phyloP scores from a whole-genome alignment of 495 filamentous ascomycete species.

The Hypomontagnella submonticulosa region DNA sequence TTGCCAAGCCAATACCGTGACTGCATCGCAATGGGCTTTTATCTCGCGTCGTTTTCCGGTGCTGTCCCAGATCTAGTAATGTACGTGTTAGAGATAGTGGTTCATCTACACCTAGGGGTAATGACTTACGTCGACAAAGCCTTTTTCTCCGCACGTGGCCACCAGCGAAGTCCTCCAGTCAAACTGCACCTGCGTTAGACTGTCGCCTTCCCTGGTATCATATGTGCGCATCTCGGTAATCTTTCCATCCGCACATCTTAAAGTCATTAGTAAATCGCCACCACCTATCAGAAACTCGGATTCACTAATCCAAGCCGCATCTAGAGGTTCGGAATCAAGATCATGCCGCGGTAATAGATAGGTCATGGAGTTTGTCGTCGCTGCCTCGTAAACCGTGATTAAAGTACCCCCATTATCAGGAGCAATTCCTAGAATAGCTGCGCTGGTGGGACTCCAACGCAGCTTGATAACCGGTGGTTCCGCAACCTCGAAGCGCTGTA shows the following conservation, averaged over 20 bases:
- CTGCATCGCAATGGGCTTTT: constrained; percentile 59
- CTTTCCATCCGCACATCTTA: constrained; percentile 51
- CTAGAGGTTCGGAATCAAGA: constrained; percentile 58
- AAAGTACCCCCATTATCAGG: constrained; percentile 60
- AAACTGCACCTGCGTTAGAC: constrained; percentile 59
- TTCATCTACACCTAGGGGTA: background rate
- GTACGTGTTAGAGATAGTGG: constrained; percentile 26
- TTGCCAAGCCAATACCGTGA: constrained; percentile 64
- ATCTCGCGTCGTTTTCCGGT: constrained; percentile 57
- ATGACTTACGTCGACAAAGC: constrained; percentile 62
- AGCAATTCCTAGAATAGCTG: constrained; percentile 65
- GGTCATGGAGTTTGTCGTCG: constrained; percentile 51
- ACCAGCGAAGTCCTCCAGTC: constrained; percentile 57
- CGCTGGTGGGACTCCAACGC: constrained; percentile 68
- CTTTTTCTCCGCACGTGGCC: constrained; percentile 63
- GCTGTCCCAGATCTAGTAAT: constrained; percentile 61
- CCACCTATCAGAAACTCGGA: constrained; percentile 70
- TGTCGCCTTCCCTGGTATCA: constrained; percentile 55
- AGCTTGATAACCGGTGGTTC: constrained; percentile 67
- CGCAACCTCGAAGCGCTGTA: constrained; percentile 57
- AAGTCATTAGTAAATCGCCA: constrained; percentile 58
- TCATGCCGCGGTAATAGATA: constrained; percentile 58
- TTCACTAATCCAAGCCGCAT: constrained; percentile 70
- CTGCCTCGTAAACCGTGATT: constrained; percentile 62
- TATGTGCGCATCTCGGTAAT: constrained; percentile 55